Base-by-base conservation (phyloP, 805 yeast species). In the Candida dajiaensis region DNA sequence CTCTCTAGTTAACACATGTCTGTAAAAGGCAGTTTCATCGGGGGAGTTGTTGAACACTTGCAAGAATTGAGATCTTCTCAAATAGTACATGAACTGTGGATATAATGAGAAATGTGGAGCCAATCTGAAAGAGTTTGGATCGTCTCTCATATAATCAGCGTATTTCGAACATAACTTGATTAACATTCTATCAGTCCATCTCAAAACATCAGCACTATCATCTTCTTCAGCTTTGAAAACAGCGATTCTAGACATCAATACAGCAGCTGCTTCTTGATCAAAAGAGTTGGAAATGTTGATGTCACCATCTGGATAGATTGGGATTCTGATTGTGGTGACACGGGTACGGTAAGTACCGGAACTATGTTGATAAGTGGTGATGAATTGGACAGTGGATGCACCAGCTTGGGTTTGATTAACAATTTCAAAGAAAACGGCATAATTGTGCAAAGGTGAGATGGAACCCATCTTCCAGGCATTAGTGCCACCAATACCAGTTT, bases 251-350 rank as follows among this genome's bases (percentile, higher is more conserved):
- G 97, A 85, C 83, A 92, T 84, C 49, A 90, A 71, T 1, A 90
- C 97, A 15, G 97, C 95, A 3, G 99, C 97, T 12, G 97, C 96
- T 68, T 94, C 98, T 73, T 94, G 98, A 69, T 94, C 99, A 65
- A 94, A 94, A n/a, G 94, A 74, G 25, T 71, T 71, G 5, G 77
- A 72, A 47, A 78, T 70, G 28, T 68, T 69, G 23, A 84, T 78
- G 47, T 74, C 76, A 36, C 83, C 83, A 25, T 84, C 76, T 38
- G 71, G 69, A n/a, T 81, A 80, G 39, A 78, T 73, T 46, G 79
- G 75, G 41, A 80, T 72, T 15, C 74, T 73, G 25, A 94, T 74
- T 0, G 98, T 94, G 20, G 99, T 92, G 31, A 94, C 97, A 57
- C 97, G 80, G 49, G 88, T 72, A 60, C 97, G 78, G 62, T 79